Conservation (phyloP, 1,139 yeast species). For the Candida tropicalis region DNA sequence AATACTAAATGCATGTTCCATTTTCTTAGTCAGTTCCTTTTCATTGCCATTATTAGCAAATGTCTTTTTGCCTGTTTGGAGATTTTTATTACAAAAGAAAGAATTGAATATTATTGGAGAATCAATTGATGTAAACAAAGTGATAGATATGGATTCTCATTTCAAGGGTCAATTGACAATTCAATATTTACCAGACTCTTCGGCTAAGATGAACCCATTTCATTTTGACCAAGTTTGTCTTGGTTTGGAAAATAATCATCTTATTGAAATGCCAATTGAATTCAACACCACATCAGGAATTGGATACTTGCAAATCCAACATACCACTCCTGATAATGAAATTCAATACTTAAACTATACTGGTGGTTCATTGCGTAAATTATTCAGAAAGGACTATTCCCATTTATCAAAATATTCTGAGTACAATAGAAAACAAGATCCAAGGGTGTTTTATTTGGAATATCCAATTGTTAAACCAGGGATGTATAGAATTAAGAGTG, state of each 20-base stretch:
- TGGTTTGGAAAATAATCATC: conserved; percentile 27
- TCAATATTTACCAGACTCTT: conserved; percentile 88
- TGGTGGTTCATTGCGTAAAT: conserved; percentile 52
- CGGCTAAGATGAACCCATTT: conserved; percentile 82
- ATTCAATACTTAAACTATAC: conserved; percentile 56
- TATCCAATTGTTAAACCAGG: conserved; percentile 73
- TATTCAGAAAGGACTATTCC: conserved; percentile 44
- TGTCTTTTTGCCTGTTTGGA: conserved; percentile 47
- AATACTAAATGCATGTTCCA: conserved; percentile 37
- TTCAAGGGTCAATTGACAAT: conserved; percentile 86
- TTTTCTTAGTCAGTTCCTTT: conserved; percentile 44
- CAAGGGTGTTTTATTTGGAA: conserved; percentile 48
- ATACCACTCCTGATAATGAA: conserved; percentile 58
- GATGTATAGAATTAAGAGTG: conserved; percentile 64
- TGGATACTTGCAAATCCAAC: conserved; percentile 65
- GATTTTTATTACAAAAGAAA: conserved; percentile 45
- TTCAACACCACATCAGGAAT: conserved; percentile 81
- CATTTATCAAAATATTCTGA: conserved; percentile 30
- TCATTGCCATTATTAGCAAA: conserved; percentile 39
- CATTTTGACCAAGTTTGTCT: conserved; percentile 62
- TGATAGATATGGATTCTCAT: conserved; percentile 68
- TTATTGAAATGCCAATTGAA: conserved; percentile 65
- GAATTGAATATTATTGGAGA: conserved; percentile 76
- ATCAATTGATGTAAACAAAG: conserved; percentile 38
- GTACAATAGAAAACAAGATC: conserved; percentile 25